A percentile compares a stretch with the other conserved stretches of the same genome.
Evolutionary conservation across 2,329 filamentous ascomycete genomes (phyloP).

Genomic region (Simplicillium sp.): DNA sequence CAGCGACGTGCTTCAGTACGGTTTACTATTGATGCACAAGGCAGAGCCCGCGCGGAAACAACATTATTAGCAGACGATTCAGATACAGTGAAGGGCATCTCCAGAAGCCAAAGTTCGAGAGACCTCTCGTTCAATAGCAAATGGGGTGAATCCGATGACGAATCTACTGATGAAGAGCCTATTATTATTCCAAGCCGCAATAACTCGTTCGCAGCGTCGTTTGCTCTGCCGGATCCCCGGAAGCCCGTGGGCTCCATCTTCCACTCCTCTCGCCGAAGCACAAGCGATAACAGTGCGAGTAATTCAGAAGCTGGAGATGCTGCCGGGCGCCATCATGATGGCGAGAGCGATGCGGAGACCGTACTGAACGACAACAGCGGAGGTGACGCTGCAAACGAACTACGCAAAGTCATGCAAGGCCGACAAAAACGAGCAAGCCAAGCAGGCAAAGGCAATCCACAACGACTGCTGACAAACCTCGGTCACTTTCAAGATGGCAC

Average conservation of each 20-base stretch:
- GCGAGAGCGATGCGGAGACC: constrained; percentile 51
- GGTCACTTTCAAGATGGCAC: constrained; percentile 25
- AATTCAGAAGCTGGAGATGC: constrained; percentile 21
- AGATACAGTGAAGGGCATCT: constrained; percentile 14
- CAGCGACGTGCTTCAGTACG: constrained; percentile 46
- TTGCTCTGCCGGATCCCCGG: constrained; percentile 44
- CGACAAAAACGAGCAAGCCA: constrained; percentile 33
- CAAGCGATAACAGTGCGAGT: constrained; percentile 39
- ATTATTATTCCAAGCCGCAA: constrained; percentile 55
- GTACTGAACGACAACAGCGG: constrained; percentile 36
- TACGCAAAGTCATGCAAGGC: constrained; percentile 47
- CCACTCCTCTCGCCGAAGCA: constrained; percentile 34
- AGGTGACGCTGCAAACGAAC: constrained; percentile 48
- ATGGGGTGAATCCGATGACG: constrained; percentile 40
- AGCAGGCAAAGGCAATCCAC: constrained; percentile 18
- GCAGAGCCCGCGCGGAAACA: constrained; percentile 47
- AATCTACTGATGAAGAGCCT: constrained; percentile 55
- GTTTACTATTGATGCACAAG: constrained; percentile 54
- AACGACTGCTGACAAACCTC: constrained; percentile 23
- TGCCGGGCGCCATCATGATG: constrained; percentile 26
- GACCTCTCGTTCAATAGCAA: constrained; percentile 19
- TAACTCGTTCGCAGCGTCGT: constrained; percentile 42
- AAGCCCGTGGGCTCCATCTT: constrained; percentile 39
- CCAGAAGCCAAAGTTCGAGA: constrained; percentile 18
- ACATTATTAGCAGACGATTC: constrained; percentile 29